A percentile compares a stretch with the other conserved stretches of the same genome.
Evolutionary conservation across 2,329 filamentous ascomycete genomes (phyloP).

Genomic region (Venturia aucupariae): DNA sequence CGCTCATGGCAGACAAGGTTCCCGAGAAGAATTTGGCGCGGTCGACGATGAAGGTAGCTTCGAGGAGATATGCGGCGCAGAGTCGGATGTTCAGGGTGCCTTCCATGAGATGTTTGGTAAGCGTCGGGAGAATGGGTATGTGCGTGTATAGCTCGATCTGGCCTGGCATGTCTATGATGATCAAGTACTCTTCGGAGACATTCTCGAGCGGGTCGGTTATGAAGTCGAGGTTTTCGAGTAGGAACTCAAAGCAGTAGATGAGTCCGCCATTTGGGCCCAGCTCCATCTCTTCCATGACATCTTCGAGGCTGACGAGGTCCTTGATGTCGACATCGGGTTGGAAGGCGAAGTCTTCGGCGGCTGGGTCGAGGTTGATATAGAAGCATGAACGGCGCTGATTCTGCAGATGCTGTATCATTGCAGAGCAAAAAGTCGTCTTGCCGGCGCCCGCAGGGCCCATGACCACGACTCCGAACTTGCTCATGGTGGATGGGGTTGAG

Average conservation of each 20-base stretch:
- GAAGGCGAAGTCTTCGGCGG: conserved; percentile 86
- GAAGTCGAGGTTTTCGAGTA: conserved; percentile 91
- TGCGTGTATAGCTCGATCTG: conserved; percentile 99
- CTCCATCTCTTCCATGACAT: conserved; percentile 93
- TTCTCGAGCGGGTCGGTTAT: conserved; percentile 75
- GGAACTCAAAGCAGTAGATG: conserved; percentile 94
- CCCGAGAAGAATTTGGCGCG: conserved; percentile 96
- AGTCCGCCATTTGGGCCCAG: conserved; percentile 86
- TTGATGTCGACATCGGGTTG: conserved; percentile 91
- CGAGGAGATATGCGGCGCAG: conserved; percentile 88
- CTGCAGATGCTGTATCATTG: conserved; percentile 85
- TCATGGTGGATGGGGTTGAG: conserved; percentile 46
- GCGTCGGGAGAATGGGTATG: conserved; percentile 78
- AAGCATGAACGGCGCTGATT: conserved; percentile 88
- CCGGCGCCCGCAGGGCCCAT: conserved; percentile 93
- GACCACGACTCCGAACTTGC: conserved; percentile 87
- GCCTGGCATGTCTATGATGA: conserved; percentile 97
- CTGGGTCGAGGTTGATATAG: conserved; percentile 97
- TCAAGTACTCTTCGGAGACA: conserved; percentile 88
- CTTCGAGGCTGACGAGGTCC: conserved; percentile 83
- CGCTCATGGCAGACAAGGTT: conserved; percentile 91
- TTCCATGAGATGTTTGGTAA: conserved; percentile 72
- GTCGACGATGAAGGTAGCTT: conserved; percentile 92
- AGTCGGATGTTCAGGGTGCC: conserved; percentile 82
- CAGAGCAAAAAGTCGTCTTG: conserved; percentile 94